Evolutionary conservation across 2,329 filamentous ascomycete genomes (phyloP), one percentile per base, ranked within the genome.

Genomic region (Fusarium domesticum): DNA sequence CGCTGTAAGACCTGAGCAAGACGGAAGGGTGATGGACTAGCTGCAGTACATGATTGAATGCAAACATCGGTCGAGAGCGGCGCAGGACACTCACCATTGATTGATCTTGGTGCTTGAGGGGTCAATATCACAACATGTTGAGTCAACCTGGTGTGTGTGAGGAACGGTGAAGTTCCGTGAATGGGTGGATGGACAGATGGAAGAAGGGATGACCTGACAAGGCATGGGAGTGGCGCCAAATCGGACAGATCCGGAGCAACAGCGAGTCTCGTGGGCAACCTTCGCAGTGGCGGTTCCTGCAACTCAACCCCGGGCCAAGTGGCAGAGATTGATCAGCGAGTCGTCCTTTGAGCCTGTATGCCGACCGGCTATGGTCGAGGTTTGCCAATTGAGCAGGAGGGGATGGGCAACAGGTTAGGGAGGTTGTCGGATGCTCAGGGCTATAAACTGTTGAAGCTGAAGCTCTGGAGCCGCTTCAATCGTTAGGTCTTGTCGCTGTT

Each of bases 171-270:
- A 17, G 25, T 16, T 18, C 25, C 39, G 35, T 37, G 35, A 35
- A 45, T 17, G 44, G 45, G 35, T 35, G 39, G 28, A 36, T 45
- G 43, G 48, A 43, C 42, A 41, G 45, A 43, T 44, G 43, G 43
- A 50, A 43, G 37, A 39, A 39, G 28, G 41, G 32, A 60, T 51
- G 47, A 56, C 45, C 48, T 45, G 48, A 51, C 50, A 42, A 28
- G 48, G 33, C 45, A 48, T 43, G 48, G 31, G 42, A 51, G 50
- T 60, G 58, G 58, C 56, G 54, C 52, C 55, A 60, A 59, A 34
- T 50, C 58, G 58, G 58, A 59, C 56, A 55, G 57, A 56, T 42
- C 54, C 58, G 58, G 57, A 45, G 50, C 23, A 39, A 47, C 32
- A 46, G 33, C 46, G 44, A 54, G 45, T 60, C 57, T 59, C 58